Percentiles rank a stretch among this genome's conserved stretches.
These are phyloP conservation scores for Schizosaccharomyces versatilis DNA, from an alignment of 1,139 yeast genomes.

Conservation along the genomic window DNA sequence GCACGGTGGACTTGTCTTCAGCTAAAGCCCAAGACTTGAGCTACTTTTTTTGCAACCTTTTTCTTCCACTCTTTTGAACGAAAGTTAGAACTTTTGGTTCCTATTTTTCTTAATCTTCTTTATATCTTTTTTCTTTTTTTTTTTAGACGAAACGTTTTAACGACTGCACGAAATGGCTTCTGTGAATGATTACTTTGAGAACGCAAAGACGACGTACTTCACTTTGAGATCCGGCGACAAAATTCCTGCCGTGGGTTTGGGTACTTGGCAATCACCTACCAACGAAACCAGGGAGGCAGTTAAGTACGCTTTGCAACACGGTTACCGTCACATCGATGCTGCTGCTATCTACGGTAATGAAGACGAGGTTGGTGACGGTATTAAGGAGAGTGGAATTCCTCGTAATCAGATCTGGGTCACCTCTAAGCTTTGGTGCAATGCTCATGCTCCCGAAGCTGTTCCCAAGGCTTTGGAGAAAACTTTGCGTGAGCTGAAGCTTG, in stretches of 20 bases:
- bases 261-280: slow-evolving; percentile 25
- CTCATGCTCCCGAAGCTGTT: slow-evolving; percentile 30
- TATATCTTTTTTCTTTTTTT: too few species aligned
- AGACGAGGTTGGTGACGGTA: slow-evolving; percentile 30
- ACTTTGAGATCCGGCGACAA: slow-evolving; percentile 18
- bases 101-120: too few species aligned
- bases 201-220: slow-evolving; percentile 21
- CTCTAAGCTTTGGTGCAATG: slow-evolving; percentile 27
- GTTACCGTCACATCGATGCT: slow-evolving; percentile 23
- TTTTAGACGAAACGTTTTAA: too few species aligned
- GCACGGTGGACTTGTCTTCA: too few species aligned
- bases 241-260: slow-evolving; percentile 32
- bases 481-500: slow-evolving; percentile 33
- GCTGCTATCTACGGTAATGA: slow-evolving; percentile 14
- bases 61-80: too few species aligned
- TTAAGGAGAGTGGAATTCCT: slow-evolving; percentile 23
- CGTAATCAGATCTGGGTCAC: slow-evolving; percentile 24
- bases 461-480: slow-evolving; percentile 25
- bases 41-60: too few species aligned
- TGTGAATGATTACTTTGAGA: background rate
- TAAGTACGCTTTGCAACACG: slow-evolving; percentile 22
- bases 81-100: too few species aligned
- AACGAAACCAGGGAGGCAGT: slow-evolving; percentile 19
- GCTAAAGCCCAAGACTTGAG: too few species aligned
- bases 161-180: background rate